These are phyloP conservation scores for Setomelanomma holmii DNA, from an alignment of 2,329 filamentous ascomycete species.

Conservation along the genomic window DNA sequence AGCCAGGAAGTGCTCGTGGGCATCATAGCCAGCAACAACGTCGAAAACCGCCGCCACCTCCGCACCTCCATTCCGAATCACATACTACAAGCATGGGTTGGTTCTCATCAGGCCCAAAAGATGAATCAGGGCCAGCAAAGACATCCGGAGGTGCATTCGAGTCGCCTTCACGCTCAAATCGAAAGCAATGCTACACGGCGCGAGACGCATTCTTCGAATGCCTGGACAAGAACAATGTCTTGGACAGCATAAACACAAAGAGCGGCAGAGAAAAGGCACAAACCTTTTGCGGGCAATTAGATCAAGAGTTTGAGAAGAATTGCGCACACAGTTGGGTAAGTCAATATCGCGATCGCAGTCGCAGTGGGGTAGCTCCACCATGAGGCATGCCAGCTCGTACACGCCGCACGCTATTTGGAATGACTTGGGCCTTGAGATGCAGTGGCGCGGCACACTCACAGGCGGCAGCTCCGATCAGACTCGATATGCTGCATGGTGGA, in stretches of 20 bases:
- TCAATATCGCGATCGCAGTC: conserved; percentile 31
- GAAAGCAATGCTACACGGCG: conserved; percentile 86
- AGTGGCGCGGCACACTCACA: background rate
- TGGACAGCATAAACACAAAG: conserved; percentile 72
- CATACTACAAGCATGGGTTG: conserved; percentile 58
- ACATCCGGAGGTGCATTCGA: conserved; percentile 65
- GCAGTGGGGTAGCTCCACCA: background rate
- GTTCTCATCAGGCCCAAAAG: conserved; percentile 53
- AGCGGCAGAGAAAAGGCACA: conserved; percentile 57
- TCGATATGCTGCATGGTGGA: conserved; percentile 11
- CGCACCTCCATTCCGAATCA: conserved; percentile 12
- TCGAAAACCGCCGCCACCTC: conserved; percentile 5
- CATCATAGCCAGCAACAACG: background rate
- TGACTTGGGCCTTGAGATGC: background rate
- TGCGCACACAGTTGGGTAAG: conserved; percentile 91
- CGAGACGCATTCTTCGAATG: conserved; percentile 89
- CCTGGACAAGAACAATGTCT: conserved; percentile 79
- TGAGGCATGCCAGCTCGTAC: background rate
- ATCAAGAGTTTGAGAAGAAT: conserved; percentile 76
- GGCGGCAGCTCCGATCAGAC: background rate
- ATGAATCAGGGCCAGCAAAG: conserved; percentile 47
- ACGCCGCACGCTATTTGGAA: background rate
- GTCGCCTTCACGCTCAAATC: conserved; percentile 84
- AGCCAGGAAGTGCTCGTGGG: background rate
- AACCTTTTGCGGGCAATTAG: conserved; percentile 66